A percentile compares a stretch with the other conserved stretches of the same genome.
Conservation (phyloP, 306 rosid genomes). For the Neltuma alba region DNA sequence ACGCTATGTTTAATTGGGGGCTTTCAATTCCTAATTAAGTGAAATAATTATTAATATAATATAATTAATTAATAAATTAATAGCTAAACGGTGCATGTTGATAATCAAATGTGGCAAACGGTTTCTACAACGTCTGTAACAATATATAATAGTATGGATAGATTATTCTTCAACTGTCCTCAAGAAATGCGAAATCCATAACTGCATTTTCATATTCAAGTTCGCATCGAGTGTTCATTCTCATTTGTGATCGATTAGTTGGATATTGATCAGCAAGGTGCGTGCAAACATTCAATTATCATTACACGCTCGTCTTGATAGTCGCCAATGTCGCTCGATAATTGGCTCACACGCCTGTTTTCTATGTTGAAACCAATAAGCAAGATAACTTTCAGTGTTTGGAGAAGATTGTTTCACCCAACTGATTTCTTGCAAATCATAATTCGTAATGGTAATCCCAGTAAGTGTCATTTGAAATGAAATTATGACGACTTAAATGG, state of each 20-base stretch:
- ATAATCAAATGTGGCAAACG: too few species aligned
- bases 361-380: background rate
- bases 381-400: background rate
- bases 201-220: constrained; percentile 27
- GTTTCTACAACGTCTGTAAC: too few species aligned
- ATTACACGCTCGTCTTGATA: background rate
- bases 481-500: constrained; percentile 6
- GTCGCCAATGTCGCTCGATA: constrained; percentile 17
- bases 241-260: constrained; percentile 29
- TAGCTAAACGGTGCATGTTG: too few species aligned
- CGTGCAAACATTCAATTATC: background rate
- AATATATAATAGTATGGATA: too few species aligned
- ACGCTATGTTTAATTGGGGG: too few species aligned
- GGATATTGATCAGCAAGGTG: background rate
- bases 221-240: constrained; percentile 18
- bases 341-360: constrained; percentile 5
- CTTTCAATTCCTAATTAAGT: too few species aligned
- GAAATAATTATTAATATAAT: too few species aligned
- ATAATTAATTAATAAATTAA: too few species aligned
- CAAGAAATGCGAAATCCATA: background rate
- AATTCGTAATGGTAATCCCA: background rate
- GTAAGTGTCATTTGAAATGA: background rate
- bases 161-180: background rate
- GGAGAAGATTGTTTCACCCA: constrained; percentile 24
- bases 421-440: constrained; percentile 10